Evolutionary conservation across 345 rosid species (phyloP), one percentile per base, ranked within the genome.

Genomic region (Boechera divaricarpa): DNA sequence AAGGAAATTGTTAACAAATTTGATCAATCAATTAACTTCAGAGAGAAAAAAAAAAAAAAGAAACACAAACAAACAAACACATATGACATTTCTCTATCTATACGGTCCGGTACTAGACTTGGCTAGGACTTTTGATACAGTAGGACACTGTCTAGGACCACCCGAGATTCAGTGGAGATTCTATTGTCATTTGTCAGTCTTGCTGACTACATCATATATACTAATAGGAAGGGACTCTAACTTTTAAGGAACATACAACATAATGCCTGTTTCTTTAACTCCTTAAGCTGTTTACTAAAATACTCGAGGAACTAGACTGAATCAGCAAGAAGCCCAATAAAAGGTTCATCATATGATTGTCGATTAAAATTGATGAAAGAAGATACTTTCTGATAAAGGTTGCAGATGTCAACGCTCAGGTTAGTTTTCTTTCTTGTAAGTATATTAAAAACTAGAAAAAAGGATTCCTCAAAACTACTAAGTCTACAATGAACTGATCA

Each of bases 61-160:
- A 15, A 15, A 44, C 16, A 26, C 3, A 29, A 9, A 69, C 9
- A 70, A 12, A 18, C 15, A 18, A 2, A 47, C 16, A 38, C 63
- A 55, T 35, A 9, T 59, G 28, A n/a, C 63, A 16, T 51, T 29
- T 67, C 68, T 58, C 54, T 3, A 29, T 75, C 45, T 10, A 12
- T 58, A 36, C 61, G 62, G 68, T 67, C 68, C 54, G 16, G 53
- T 75, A 58, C 39, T 41, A 38, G 61, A 75, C 68, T 75, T 48
- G 5, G 32, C 21, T 57, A 59, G 61, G 67, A 36, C 12, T 38
- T 31, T 2, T 31, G 60, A 66, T 18, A 52, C 63, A 49, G 5
- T 24, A 44, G 66, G 63, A 49, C 38, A 68, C 26, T 38, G 28
- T 54, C 39, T 35, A 26, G 59, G 79, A 75, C 73, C 53, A 75